phyloP scores from a whole-genome alignment of 352 stramenopile genomes.

The Plasmopara muralis region DNA sequence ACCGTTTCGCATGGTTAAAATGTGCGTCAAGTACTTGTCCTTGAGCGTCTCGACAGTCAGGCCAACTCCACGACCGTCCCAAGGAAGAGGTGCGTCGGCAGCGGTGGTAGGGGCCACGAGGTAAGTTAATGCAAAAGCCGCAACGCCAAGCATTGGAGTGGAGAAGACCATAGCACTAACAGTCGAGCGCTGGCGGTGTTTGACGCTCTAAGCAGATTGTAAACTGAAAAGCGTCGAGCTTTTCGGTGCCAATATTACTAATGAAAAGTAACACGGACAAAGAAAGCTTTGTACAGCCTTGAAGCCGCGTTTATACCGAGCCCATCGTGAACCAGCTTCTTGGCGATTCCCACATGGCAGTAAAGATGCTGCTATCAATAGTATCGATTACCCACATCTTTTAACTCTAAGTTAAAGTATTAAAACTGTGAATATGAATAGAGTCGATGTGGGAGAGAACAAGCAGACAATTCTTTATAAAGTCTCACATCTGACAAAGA shows the following conservation, averaged over 20 bases:
- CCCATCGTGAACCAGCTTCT: too few species aligned
- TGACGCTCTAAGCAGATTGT: background rate
- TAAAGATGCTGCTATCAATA: too few species aligned
- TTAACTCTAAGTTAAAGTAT: too few species aligned
- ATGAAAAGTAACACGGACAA: background rate
- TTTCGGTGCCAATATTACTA: background rate
- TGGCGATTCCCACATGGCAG: too few species aligned
- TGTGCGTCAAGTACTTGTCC: constrained; percentile 49
- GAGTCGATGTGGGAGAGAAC: too few species aligned
- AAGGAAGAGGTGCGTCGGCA: constrained; percentile 23
- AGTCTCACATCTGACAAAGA: too few species aligned
- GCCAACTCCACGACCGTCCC: constrained; percentile 37
- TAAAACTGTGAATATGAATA: too few species aligned
- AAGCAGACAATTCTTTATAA: too few species aligned
- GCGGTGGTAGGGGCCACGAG: background rate
- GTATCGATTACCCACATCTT: too few species aligned
- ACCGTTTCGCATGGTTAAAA: constrained; percentile 43
- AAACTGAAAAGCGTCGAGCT: background rate
- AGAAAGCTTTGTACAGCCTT: background rate
- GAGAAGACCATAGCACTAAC: constrained; percentile 1
- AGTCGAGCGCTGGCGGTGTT: background rate
- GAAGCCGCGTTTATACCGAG: too few species aligned
- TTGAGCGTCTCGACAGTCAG: constrained; percentile 36
- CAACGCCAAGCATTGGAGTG: constrained; percentile 2
- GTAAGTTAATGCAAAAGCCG: background rate